Base-by-base conservation (phyloP, 192 early-diverging fungal species). In the Linnemannia exigua region DNA sequence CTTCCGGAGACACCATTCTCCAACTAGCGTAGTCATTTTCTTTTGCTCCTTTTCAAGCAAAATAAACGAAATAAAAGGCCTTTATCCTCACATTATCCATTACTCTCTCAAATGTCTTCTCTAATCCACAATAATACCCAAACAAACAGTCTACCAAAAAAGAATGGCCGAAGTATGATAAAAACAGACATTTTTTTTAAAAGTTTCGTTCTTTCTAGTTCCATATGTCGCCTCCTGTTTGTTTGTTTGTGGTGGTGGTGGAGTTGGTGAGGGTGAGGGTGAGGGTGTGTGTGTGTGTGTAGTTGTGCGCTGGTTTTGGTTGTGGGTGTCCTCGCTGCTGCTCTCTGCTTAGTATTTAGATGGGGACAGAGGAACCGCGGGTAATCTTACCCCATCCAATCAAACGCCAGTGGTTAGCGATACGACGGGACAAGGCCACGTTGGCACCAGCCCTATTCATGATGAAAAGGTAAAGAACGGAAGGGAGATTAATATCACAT, bases 361-460 rank as follows among this genome's bases (percentile, higher is more conserved):
- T 86, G 58, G 84, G 84, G 74, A 97, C 92, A 58, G 91, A 93
- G 33, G 89, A 89, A 41, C 98, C 97, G 74, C 95, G 93, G 86
- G 94, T 96, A 88, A 99, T 98, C 77, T 93, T 96, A 77, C 98
- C 98, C 98, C 98, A 99, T 79, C 98, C 98, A 88, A 99, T 99
- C 82, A 99, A 91, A 89, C 96, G 96, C 99, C 99, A 99, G 90
- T 98, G 96, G 90, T 96, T 96, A 80, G 98, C 97, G 87, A 99
- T 99, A 90, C 97, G 94, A 88, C 99, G 89, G 72, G 96, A 97
- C 52, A 99, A 88, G 3, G 99, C 97, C 79, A 99, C 96, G 91
- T 97, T 99, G 82, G 99, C 98, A 71, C 95, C 95, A 37, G 95
- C 91, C 87, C 79, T 81, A 51, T 79, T 41, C 63, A 20, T 52